Base-by-base conservation (phyloP, 352 stramenopile species). In the Aphanomyces euteiches region DNA sequence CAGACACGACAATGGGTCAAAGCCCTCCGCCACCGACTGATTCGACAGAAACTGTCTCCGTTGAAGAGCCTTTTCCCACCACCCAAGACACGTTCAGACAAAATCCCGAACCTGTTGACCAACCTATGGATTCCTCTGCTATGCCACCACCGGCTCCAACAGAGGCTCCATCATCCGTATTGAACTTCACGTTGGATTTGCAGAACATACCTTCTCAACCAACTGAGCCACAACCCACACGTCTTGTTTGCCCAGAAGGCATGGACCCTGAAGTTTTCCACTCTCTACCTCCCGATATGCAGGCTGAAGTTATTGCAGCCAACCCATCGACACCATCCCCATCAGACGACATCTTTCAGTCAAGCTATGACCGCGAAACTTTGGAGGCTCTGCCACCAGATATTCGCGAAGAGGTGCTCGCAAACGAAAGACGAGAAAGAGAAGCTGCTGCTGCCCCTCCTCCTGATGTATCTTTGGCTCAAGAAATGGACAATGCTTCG, bases 401-500 rank as follows among this genome's bases (percentile, higher is more conserved):
- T 76, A 98, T 99, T 78, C 88, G 97, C 43, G 84, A 93, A 5
- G 97, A 99, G 79, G 89, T 99, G 13, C 87, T 99, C 15, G 94
- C 96, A 67, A 97, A 98, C 75, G 96, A 99, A 70, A 89, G 95
- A 28, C 90, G 92, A 15, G 92, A 98, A 75, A 83, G 96, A 21
- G 84, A 95, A 77, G 77, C 84, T 68, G 75, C 82, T 65, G 79
- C 86, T 48, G 82, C 87, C 13, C 82, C 92, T 59, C 84, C 91
- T 13, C 78, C 82, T 2, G 96, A 99, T 78, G 95, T 96, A 5
- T 97, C 94, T 15, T 92, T 95, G 53, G 97, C 96, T 21, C 89
- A 98, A 79, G 96, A 99, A 58, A 99, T 99, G 96, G 97, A 99
- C 77, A 98, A 98, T 79, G 96, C 95, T 38, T 98, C 93, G 8